A percentile compares a stretch with the other conserved stretches of the same genome.
These are phyloP conservation scores for Trichosporon asahii DNA, from an alignment of 1,284 basidiomycete species.

Conservation along the genomic window DNA sequence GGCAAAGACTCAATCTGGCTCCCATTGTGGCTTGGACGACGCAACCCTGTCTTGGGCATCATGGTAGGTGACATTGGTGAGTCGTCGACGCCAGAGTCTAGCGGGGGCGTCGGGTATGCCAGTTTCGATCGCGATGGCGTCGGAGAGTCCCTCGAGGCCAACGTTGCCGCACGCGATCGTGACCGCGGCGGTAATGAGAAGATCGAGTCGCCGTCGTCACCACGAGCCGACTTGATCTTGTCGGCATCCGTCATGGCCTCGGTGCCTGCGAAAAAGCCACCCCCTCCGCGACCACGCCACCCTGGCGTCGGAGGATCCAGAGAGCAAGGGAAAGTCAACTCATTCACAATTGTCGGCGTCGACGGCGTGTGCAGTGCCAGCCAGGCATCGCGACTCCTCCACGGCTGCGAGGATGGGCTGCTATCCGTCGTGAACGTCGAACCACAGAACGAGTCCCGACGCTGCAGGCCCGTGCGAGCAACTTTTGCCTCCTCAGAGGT, in stretches of 20 bases:
- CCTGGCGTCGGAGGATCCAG: constrained; percentile 12
- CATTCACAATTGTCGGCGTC: constrained; percentile 8
- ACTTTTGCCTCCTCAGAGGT: constrained; percentile 15
- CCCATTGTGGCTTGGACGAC: neutral
- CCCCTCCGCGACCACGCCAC: constrained; percentile 24
- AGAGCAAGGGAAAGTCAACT: constrained; percentile 20
- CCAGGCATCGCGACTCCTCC: constrained; percentile 40
- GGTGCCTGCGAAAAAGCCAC: constrained; percentile 21
- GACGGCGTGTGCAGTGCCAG: constrained; percentile 27
- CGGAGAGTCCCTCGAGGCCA: neutral
- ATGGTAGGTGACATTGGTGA: constrained; percentile 3
- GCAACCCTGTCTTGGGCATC: constrained; percentile 2
- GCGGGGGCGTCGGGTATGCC: neutral
- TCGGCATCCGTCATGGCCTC: constrained; percentile 11
- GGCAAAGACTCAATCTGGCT: neutral
- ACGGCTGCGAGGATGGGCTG: constrained; percentile 32
- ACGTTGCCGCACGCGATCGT: neutral
- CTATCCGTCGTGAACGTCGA: constrained; percentile 1
- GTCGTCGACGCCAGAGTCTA: neutral
- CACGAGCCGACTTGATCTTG: constrained; percentile 2
- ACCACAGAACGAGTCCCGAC: constrained; percentile 12
- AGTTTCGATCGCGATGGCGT: neutral
- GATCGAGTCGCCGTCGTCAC: constrained; percentile 9
- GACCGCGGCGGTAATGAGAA: constrained; percentile 1
- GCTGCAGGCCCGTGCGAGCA: constrained; percentile 8